phyloP scores from a whole-genome alignment of 1,284 basidiomycete species.

The Papiliotrema laurentii region DNA sequence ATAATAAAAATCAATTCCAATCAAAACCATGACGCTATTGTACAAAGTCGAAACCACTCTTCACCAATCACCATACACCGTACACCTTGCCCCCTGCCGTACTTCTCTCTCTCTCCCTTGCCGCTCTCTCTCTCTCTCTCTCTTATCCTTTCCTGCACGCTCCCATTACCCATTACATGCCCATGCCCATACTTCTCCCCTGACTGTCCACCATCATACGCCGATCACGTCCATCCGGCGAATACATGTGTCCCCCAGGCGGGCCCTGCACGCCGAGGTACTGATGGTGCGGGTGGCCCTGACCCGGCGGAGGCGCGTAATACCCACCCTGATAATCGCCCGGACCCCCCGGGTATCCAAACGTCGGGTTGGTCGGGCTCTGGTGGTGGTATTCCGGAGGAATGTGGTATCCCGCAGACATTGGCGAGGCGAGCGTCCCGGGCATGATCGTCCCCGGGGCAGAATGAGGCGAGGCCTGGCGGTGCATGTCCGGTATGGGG shows the following conservation, averaged over 20 bases:
- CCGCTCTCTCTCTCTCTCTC: neutral
- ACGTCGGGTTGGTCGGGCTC: conserved; percentile 17
- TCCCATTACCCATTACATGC: conserved; percentile 15
- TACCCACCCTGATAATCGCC: conserved; percentile 17
- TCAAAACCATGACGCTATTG: too few relatives aligned
- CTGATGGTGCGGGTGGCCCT: conserved; percentile 11
- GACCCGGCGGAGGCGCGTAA: conserved; percentile 12
- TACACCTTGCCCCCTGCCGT: too few relatives aligned
- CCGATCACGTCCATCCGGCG: conserved; percentile 19
- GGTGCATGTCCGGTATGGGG: conserved; percentile 36
- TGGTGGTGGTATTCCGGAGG: conserved; percentile 29
- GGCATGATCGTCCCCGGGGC: conserved; percentile 10
- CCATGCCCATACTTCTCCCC: conserved; percentile 22
- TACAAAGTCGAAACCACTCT: too few relatives aligned
- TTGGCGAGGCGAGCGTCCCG: conserved; percentile 23
- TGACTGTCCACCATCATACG: conserved; percentile 14
- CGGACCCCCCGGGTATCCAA: conserved; percentile 6
- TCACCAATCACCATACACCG: too few relatives aligned
- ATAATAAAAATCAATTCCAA: too few relatives aligned
- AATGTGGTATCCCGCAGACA: conserved; percentile 32
- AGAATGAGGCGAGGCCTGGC: conserved; percentile 21
- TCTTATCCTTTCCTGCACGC: neutral
- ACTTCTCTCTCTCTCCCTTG: too few relatives aligned
- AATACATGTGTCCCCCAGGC: conserved; percentile 14
- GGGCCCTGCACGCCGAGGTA: conserved; percentile 15